Base-by-base conservation (phyloP, 2,329 filamentous ascomycete genomes). In the Fusarium succisae region DNA sequence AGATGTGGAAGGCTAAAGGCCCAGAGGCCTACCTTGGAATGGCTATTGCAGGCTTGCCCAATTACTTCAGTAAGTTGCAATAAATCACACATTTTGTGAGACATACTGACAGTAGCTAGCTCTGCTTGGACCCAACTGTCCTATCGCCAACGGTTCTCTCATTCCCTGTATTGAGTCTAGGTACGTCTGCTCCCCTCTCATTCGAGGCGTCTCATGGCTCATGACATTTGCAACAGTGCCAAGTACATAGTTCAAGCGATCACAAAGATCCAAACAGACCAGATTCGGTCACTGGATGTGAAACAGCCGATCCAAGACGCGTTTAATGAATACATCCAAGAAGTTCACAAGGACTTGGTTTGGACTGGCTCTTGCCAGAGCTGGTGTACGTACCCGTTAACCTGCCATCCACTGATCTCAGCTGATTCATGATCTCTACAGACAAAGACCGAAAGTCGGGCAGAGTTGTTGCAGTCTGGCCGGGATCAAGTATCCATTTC, bases 11-110 rank as follows among this genome's bases (percentile, higher is more conserved):
- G n/a, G 45, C 43, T 24, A 39, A 8, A 55, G 64, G 44, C 8
- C 59, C 64, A 24, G 51, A 67, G 39, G 59, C 64, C 1, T 67
- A 63, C 35, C 43, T 63, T 2, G 53, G 53, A 20, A 28, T 55
- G 24, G 53, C 53, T 0, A 55, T 55, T 14, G 20, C 37, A 10
- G 37, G 53, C 4, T 6, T 55, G 18, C 53, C 26, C 10, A 55
- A 55, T 26, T 55, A 55, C 24, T 55, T 55, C 15, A 55, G 53
- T 55, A 24, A 24, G 53, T 32, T 32, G 13, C 32, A 32, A 14
- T 32, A 32, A 14, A 32, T 14, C 32, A 32, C 13, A 14, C 13
- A 32, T 32, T 6, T 32, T 32, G 32, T 32, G 32, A 32, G 0
- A 32, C 1, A 7, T 7, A 32, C 50, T 55, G 13, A 55, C 7